Evolutionary conservation across 164 flowering plant genomes (phyloP).

Genomic region (Litsea cubeba): DNA sequence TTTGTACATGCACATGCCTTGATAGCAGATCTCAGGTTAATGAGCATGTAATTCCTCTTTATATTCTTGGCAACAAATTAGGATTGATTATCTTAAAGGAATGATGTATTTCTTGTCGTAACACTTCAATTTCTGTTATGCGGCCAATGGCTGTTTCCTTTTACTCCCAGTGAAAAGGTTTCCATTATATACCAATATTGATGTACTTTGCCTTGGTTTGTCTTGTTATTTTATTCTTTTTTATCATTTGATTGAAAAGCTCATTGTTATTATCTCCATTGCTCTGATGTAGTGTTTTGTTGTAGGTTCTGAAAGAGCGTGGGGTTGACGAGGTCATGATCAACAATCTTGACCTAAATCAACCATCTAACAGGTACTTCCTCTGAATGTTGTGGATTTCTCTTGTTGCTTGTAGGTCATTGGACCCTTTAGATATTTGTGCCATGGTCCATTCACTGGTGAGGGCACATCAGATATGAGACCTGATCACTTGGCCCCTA

Average conservation of each 20-base stretch:
- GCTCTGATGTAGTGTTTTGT: slow-evolving; percentile 9
- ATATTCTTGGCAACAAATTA: neutral
- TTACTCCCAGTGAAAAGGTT: neutral
- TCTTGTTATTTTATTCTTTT: neutral
- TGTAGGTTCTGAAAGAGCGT: slow-evolving; percentile 84
- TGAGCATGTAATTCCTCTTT: neutral
- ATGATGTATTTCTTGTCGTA: neutral
- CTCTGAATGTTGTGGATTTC: neutral
- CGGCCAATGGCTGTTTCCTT: neutral
- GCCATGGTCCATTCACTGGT: too few species aligned
- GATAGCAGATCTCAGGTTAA: too few species aligned
- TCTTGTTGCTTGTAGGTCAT: neutral
- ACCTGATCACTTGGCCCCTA: too few species aligned
- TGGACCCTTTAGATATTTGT: neutral
- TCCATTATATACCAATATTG: neutral
- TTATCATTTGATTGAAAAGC: neutral
- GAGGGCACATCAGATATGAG: too few species aligned
- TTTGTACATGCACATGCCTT: too few species aligned
- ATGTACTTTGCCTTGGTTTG: neutral
- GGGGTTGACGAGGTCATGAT: slow-evolving; percentile 54
- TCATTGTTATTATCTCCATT: neutral
- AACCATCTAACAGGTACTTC: slow-evolving; percentile 49
- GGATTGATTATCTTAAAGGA: neutral
- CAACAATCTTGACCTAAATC: slow-evolving; percentile 32
- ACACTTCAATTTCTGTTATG: neutral